Conservation (phyloP, 2,329 filamentous ascomycete species). For the Dothidotthia symphoricarpi region DNA sequence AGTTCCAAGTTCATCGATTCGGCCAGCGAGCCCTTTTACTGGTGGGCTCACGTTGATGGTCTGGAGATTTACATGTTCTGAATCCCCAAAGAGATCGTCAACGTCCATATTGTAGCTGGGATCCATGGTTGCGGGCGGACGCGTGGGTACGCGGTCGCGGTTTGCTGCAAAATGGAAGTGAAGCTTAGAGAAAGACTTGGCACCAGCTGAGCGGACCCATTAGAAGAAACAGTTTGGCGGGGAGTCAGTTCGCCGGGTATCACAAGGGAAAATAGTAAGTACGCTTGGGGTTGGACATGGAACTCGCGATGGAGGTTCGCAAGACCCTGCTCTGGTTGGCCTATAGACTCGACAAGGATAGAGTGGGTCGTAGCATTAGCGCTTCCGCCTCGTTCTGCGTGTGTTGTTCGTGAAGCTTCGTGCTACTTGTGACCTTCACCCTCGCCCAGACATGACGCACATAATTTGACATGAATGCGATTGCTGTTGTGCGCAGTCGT, state of each 20-base stretch:
- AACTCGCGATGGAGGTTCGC: slow-evolving; percentile 12
- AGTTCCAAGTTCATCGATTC: slow-evolving; percentile 72
- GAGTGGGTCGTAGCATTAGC: slow-evolving; percentile 3
- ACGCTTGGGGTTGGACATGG: slow-evolving; percentile 8
- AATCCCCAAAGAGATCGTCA: slow-evolving; percentile 51
- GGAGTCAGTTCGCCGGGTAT: slow-evolving; percentile 19
- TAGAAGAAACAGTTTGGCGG: slow-evolving; percentile 4
- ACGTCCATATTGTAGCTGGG: slow-evolving; percentile 40
- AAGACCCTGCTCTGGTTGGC: slow-evolving; percentile 14
- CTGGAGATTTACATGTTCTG: slow-evolving; percentile 59
- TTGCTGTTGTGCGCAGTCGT: too few species aligned
- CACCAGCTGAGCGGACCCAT: background rate
- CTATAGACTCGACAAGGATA: slow-evolving; percentile 11
- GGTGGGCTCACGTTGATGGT: slow-evolving; percentile 55
- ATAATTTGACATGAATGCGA: too few species aligned
- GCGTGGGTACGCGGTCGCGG: slow-evolving; percentile 2
- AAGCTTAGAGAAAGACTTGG: background rate
- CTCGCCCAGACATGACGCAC: too few species aligned
- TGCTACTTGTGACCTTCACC: slow-evolving; percentile 4
- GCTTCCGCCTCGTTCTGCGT: slow-evolving; percentile 4
- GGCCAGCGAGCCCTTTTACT: slow-evolving; percentile 66
- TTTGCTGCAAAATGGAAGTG: background rate
- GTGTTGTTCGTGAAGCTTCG: slow-evolving; percentile 22
- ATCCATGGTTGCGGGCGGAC: slow-evolving; percentile 55
- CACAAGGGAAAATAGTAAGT: slow-evolving; percentile 13